Percentiles rank a stretch among this genome's conserved stretches.
Conservation (phyloP, 805 yeast species). For the Barnettozyma siamensis region DNA sequence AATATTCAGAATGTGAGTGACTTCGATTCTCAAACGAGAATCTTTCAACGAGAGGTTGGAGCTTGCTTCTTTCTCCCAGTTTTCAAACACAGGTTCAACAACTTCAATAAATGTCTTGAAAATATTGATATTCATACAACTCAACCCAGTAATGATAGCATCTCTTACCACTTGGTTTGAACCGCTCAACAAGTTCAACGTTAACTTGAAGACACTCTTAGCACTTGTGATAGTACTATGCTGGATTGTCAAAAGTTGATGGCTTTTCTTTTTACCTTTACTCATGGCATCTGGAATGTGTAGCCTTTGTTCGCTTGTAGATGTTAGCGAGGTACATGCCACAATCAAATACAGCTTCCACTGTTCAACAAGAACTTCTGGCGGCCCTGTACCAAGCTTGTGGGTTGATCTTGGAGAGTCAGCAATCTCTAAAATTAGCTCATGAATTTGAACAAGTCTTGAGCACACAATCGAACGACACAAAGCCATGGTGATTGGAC, state of each 20-base stretch:
- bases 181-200: conserved; percentile 71
- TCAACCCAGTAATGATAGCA: conserved; percentile 82
- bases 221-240: conserved; percentile 93
- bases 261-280: conserved; percentile 71
- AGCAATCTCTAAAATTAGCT: conserved; percentile 52
- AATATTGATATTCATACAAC: conserved; percentile 86
- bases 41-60: conserved; percentile 30
- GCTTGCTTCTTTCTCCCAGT: conserved; percentile 46
- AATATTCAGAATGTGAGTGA: conserved; percentile 68
- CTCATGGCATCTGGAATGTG: conserved; percentile 49
- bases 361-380: conserved; percentile 72
- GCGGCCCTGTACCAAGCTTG: conserved; percentile 36
- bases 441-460: conserved; percentile 80
- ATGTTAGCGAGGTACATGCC: conserved; percentile 86
- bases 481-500: conserved; percentile 91
- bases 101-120: conserved; percentile 78
- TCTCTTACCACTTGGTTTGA: conserved; percentile 68
- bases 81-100: conserved; percentile 52
- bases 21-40: conserved; percentile 59
- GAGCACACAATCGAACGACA: conserved; percentile 89
- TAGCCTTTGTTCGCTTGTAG: conserved; percentile 80
- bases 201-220: conserved; percentile 80
- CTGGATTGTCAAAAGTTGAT: conserved; percentile 75
- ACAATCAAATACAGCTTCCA: conserved; percentile 87
- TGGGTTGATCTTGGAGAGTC: conserved; percentile 30